A percentile compares a stretch with the other conserved stretches of the same genome.
phyloP scores from a whole-genome alignment of 345 rosid genomes.

The Bretschneidera sinensis region DNA sequence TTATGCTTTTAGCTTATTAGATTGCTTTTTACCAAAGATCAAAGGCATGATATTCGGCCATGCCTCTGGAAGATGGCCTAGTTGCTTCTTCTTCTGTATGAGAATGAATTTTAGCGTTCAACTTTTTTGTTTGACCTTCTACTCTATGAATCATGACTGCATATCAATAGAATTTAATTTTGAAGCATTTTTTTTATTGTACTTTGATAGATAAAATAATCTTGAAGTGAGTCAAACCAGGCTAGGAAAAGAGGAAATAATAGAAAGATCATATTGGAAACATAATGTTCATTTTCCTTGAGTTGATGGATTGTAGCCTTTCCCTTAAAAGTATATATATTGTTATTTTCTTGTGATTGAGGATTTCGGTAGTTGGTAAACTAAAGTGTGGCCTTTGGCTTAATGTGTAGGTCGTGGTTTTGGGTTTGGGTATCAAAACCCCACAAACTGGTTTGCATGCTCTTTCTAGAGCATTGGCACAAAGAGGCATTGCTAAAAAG shows the following conservation, averaged over 20 bases:
- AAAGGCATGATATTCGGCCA: not conserved
- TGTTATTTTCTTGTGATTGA: not conserved
- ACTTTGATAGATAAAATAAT: no score
- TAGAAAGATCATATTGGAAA: not conserved
- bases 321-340: not conserved
- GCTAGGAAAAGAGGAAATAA: no score
- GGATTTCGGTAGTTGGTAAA: not conserved
- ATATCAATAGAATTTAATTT: no score
- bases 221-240: no score
- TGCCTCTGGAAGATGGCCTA: not conserved
- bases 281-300: not conserved
- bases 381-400: constrained; percentile 4
- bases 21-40: not conserved
- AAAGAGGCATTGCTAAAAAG: constrained; percentile 74
- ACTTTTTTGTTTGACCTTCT: not conserved
- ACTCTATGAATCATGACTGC: not conserved
- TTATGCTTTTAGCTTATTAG: not conserved
- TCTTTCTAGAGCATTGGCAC: constrained; percentile 77
- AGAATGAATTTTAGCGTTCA: not conserved
- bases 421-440: constrained; percentile 62
- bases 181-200: no score
- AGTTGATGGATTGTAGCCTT: not conserved
- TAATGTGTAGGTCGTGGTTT: constrained; percentile 65
- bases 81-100: not conserved
- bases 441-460: constrained; percentile 79